Evolutionary conservation across 179 eudicot species (phyloP).

Genomic region (Sideroxylon spinosum): DNA sequence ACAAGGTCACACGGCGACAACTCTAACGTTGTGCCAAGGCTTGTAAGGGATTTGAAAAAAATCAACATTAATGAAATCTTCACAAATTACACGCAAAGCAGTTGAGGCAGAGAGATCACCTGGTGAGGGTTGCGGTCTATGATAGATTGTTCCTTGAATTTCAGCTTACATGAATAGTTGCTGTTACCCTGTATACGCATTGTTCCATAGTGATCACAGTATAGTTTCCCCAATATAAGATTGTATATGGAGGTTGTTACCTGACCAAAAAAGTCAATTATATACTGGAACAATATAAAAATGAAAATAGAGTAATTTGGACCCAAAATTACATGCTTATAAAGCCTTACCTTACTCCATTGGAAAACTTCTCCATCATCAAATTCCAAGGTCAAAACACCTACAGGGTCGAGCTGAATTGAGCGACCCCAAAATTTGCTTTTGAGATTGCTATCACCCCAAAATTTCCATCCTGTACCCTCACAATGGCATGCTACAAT

Average conservation of each 20-base stretch:
- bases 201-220: constrained; percentile 93
- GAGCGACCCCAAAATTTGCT: constrained; percentile 99
- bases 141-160: constrained; percentile 95
- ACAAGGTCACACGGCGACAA: too few relatives aligned
- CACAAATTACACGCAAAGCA: too few relatives aligned
- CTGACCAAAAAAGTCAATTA: constrained; percentile 32
- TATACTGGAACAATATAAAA: constrained; percentile 1
- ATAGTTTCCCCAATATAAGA: constrained; percentile 86
- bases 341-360: constrained; percentile 78
- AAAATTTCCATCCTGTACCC: constrained; percentile 87
- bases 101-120: constrained; percentile 35
- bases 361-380: constrained; percentile 95
- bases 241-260: constrained; percentile 96
- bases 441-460: constrained; percentile 96
- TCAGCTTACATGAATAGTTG: constrained; percentile 70
- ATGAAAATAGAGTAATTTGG: constrained; percentile 6
- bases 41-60: too few relatives aligned
- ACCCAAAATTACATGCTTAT: background rate
- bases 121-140: constrained; percentile 96
- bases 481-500: constrained; percentile 95
- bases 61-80: too few relatives aligned
- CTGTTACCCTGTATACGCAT: constrained; percentile 86
- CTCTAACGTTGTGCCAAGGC: too few relatives aligned
- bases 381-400: constrained; percentile 75
- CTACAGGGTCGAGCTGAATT: constrained; percentile 94